Evolutionary conservation across 768 basidiomycete species (phyloP).

Genomic region (Chalciporus piperatus): DNA sequence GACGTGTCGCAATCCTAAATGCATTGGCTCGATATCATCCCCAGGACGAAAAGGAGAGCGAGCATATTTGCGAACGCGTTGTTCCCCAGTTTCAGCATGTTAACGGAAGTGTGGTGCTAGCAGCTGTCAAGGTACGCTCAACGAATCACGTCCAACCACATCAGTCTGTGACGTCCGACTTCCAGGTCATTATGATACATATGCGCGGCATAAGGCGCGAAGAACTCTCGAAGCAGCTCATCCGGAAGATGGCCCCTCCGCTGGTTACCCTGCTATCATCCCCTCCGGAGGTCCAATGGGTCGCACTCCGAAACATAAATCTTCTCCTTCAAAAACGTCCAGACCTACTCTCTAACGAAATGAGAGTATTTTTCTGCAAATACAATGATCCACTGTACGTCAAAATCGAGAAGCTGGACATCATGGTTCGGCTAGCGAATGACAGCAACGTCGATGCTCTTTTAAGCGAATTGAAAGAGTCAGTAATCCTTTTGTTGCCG

Average conservation of each 20-base stretch:
- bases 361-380: slow-evolving; percentile 99
- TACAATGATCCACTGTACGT: slow-evolving; percentile 99
- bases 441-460: slow-evolving; percentile 94
- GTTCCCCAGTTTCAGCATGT: slow-evolving; percentile 98
- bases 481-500: slow-evolving; percentile 26
- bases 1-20: slow-evolving; percentile 88
- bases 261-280: slow-evolving; percentile 93
- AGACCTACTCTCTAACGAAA: slow-evolving; percentile 89
- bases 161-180: neutral
- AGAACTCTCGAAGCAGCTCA: slow-evolving; percentile 78
- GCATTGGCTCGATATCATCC: slow-evolving; percentile 82
- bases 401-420: slow-evolving; percentile 97
- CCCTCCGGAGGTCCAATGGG: slow-evolving; percentile 98
- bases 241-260: slow-evolving; percentile 98
- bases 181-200: slow-evolving; percentile 95
- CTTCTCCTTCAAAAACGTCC: slow-evolving; percentile 91
- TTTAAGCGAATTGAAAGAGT: slow-evolving; percentile 96
- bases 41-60: slow-evolving; percentile 89
- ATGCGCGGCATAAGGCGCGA: slow-evolving; percentile 80
- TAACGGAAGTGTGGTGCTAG: slow-evolving; percentile 94
- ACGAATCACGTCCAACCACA: neutral
- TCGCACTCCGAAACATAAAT: slow-evolving; percentile 94
- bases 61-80: slow-evolving; percentile 98
- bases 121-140: slow-evolving; percentile 79
- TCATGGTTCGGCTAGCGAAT: slow-evolving; percentile 91